Base-by-base conservation (phyloP, 2,329 filamentous ascomycete genomes). In the Diplodia mutila region DNA sequence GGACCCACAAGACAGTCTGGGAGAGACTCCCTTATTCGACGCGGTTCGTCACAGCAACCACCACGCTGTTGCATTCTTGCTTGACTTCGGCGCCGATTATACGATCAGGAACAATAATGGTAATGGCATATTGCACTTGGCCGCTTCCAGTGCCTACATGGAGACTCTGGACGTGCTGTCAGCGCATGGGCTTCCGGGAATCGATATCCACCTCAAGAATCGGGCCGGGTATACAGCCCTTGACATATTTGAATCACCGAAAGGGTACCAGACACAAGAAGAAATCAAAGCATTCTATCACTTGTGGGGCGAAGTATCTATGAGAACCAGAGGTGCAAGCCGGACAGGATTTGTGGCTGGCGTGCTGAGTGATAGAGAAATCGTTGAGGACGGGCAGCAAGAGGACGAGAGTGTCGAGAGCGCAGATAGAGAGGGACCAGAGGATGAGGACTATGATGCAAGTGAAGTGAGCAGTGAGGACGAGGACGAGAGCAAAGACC, bases 181-280 rank as follows among this genome's bases (percentile, higher is more conserved):
- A 9, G 61, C 32, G 18, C 61, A 65, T 18, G 49, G 49, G 23
- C 61, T 65, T 46, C 37, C 34, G 8, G 34, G 49, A 7, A 65
- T 65, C 61, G 61, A 65, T 16, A 9, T 54, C 42, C 16, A 32
- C 11, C 53, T n/a, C 29, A 14, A n/a, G 2, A 23, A 46, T 27
- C 16, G 27, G 1, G 7, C 9, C 21, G 34, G 61, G 12, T 6
- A 54, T 21, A 54, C 61, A 7, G 61, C 61, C 18, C 18, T 65
- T 12, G n/a, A 54, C 5, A 3, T 8, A 1, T 54, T 53, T 16
- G 37, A 46, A 34, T 9, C 11, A 8, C 5, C n/a, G 5, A 54
- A 42, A 51, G 32, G 3, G 6, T 6, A 12, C 5, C 46, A 29
- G 11, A 27, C 61, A 25, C 14, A 14, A 42, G 49, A 54, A 16